A percentile compares a stretch with the other conserved stretches of the same genome.
Evolutionary conservation across 345 rosid species (phyloP).

Genomic region (Turritis glabra): DNA sequence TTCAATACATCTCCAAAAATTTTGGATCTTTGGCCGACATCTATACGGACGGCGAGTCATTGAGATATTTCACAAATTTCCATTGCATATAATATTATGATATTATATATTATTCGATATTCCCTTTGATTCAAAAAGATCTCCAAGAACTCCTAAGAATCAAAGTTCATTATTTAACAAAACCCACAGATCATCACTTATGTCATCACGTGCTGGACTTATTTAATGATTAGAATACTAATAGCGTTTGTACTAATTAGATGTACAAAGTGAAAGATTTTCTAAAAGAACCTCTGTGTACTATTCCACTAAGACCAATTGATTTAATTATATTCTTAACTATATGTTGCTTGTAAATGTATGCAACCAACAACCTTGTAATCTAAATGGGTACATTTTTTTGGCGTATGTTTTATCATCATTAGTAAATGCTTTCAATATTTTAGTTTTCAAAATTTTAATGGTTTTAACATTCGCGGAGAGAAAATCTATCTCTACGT

Average conservation of each 20-base stretch:
- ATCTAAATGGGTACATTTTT: background rate
- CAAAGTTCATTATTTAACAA: constrained; percentile 21
- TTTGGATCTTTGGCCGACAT: background rate
- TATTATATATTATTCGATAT: background rate
- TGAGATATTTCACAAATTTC: background rate
- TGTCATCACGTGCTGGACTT: constrained; percentile 5
- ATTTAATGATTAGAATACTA: background rate
- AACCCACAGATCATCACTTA: constrained; percentile 15
- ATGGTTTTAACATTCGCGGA: background rate
- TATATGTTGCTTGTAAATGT: background rate
- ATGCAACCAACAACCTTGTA: background rate
- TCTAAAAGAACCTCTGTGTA: background rate
- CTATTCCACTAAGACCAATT: background rate
- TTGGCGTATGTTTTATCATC: background rate
- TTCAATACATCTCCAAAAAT: too few species aligned
- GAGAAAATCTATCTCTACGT: background rate
- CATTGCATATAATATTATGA: background rate
- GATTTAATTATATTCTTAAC: background rate
- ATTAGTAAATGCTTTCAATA: background rate
- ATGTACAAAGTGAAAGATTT: background rate
- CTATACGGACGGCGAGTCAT: background rate
- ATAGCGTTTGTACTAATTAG: background rate
- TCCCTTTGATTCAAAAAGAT: constrained; percentile 8
- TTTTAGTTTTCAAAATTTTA: background rate
- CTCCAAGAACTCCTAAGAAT: constrained; percentile 9